Percentiles rank a stretch among this genome's conserved stretches.
Conservation (phyloP, 192 early-diverging fungal species). For the Martensiomyces pterosporus region DNA sequence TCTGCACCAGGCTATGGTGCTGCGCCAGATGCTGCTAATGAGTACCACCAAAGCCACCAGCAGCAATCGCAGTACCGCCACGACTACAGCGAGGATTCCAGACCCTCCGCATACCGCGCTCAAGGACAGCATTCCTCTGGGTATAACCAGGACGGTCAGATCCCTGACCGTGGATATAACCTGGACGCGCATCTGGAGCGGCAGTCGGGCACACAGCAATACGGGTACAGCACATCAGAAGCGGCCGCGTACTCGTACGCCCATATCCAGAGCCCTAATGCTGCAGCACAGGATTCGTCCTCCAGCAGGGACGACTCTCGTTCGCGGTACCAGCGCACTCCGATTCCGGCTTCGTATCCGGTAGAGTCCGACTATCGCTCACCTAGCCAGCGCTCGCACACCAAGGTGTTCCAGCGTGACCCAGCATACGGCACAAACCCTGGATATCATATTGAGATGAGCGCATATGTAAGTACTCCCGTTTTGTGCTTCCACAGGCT, state of each 20-base stretch:
- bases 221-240: conserved; percentile 12
- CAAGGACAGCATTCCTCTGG: conserved; percentile 5
- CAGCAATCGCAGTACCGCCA: no score
- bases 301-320: neutral
- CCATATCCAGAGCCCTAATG: no score
- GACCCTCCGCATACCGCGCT: conserved; percentile 2
- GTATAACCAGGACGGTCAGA: neutral
- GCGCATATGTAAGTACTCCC: conserved; percentile 27
- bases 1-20: no score
- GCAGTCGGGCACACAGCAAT: conserved; percentile 2
- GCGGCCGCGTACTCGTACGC: conserved; percentile 5
- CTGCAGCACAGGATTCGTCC: no score
- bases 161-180: conserved; percentile 3
- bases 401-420: conserved; percentile 26
- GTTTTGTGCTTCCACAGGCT: no score
- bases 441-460: conserved; percentile 2
- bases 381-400: conserved; percentile 12
- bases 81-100: no score
- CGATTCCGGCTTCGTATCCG: conserved; percentile 7
- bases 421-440: conserved; percentile 1
- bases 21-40: no score
- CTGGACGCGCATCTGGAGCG: conserved; percentile 4
- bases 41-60: no score
- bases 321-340: conserved; percentile 8
- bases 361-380: conserved; percentile 24